These are phyloP conservation scores for Pythium sukuiense DNA, from an alignment of 352 stramenopile species.

Conservation along the genomic window DNA sequence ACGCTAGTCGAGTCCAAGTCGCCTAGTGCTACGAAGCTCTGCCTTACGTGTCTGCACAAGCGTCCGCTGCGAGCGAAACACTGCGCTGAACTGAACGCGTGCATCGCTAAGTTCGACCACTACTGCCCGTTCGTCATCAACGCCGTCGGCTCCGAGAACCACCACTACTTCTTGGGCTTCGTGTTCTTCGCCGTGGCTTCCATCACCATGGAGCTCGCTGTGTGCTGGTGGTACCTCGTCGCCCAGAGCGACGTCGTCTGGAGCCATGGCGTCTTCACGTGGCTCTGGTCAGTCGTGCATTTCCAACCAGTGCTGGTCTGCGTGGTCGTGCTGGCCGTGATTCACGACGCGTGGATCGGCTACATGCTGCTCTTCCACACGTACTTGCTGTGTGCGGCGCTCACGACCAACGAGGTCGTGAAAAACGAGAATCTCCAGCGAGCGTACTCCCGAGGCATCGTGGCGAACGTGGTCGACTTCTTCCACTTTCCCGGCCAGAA, in stretches of 20 bases:
- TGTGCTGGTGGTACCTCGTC: constrained; percentile 41
- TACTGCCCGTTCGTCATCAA: constrained; percentile 90
- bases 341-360: constrained; percentile 73
- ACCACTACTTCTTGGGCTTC: constrained; percentile 94
- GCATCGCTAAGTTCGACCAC: constrained; percentile 84
- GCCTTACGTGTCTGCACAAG: constrained; percentile 76
- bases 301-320: constrained; percentile 62
- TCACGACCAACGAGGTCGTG: constrained; percentile 83
- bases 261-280: constrained; percentile 22
- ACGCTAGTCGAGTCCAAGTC: constrained; percentile 75
- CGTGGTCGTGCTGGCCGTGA: constrained; percentile 43
- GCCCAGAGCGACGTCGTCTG: constrained; percentile 27
- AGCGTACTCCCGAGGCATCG: constrained; percentile 56
- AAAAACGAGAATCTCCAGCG: constrained; percentile 57
- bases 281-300: constrained; percentile 55
- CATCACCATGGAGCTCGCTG: constrained; percentile 51
- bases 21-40: constrained; percentile 70
- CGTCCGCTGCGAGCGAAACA: constrained; percentile 77
- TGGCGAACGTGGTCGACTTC: constrained; percentile 66
- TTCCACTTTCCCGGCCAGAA: constrained; percentile 37
- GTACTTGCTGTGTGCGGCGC: constrained; percentile 55
- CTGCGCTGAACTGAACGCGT: constrained; percentile 73
- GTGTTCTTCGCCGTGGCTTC: constrained; percentile 68
- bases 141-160: constrained; percentile 94
- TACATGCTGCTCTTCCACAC: constrained; percentile 73